Base-by-base conservation (phyloP, 768 basidiomycete genomes). In the Pleurotus pulmonarius region DNA sequence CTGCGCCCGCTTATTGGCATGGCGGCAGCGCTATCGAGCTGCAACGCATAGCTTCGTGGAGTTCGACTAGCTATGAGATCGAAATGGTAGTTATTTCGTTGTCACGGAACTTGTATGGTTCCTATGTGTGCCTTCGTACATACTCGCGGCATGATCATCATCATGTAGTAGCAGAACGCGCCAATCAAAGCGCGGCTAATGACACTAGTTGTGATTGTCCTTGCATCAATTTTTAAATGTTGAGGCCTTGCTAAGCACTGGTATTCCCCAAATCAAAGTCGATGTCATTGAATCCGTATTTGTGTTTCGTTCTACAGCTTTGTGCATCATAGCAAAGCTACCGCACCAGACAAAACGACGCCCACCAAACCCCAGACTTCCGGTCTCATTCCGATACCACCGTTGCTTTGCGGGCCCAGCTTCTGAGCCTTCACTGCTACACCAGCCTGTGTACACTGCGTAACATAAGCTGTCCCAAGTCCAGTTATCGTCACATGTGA, bases 391-490 rank as follows among this genome's bases (percentile, higher is more conserved):
- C 15, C 39, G 4, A 41, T 40, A 39, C 16, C 51, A 18, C 16
- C 51, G 20, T 41, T 53, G 34, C 37, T 22, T n/a, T 37, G 15
- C 12, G 12, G 20, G 25, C 22, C 39, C 34, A 53, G 51, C 11
- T 53, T 53, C 39, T 53, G 38, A 16, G 26, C 51, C 18, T 53
- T 53, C 20, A 53, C 51, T 22, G 51, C 41, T 4, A 53, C n/a
- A 20, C 18, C 18, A 16, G 51, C 51, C 15, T 34, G 18, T 4
- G 8, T 11, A 20, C 51, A 53, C 39, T 53, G 34, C 4, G 15
- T 8, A 20, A 24, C 24, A 24, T 16, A 53, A 5, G 51, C 51
- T 53, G 20, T 51, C 26, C 39, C 39, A 9, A 12, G 9, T 9
- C 15, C 37, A 37, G 16, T 8, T 40, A 37, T 8, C 22, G 24